Conservation (phyloP, 139 green algal genomes). For the Zygnema circumcarinatum region DNA sequence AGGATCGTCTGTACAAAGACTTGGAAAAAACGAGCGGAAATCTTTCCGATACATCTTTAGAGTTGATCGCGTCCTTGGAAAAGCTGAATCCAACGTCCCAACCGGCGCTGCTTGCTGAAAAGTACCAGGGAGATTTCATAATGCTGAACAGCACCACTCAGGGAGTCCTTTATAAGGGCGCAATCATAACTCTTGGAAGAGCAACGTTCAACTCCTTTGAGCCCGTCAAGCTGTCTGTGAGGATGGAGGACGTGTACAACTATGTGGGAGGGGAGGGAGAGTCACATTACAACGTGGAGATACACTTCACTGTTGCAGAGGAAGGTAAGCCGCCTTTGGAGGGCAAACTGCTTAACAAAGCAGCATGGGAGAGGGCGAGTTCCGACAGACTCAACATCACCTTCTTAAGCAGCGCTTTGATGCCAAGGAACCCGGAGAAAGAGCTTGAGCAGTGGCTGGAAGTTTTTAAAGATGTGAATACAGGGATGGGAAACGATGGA, state of each 20-base stretch:
- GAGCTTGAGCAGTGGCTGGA: conserved; percentile 9
- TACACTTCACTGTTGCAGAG: background rate
- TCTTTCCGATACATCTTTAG: background rate
- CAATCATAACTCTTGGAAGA: background rate
- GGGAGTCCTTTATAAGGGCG: conserved; percentile 17
- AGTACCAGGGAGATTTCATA: background rate
- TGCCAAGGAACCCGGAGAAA: background rate
- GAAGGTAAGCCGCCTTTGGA: conserved; percentile 12
- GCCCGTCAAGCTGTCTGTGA: background rate
- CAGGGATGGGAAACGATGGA: background rate
- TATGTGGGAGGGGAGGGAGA: background rate
- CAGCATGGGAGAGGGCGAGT: background rate
- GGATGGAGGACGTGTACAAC: conserved; percentile 26
- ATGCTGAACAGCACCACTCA: conserved; percentile 23
- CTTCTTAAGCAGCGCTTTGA: background rate
- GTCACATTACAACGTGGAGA: background rate
- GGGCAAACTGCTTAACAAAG: conserved; percentile 2
- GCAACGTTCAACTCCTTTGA: conserved; percentile 25
- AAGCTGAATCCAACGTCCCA: conserved; percentile 17
- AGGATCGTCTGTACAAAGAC: background rate
- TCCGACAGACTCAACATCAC: background rate
- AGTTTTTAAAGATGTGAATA: conserved; percentile 19
- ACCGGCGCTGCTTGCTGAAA: background rate
- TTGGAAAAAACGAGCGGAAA: conserved; percentile 11
- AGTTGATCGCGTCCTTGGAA: background rate